Evolutionary conservation across 305 asterid species (phyloP).

Genomic region (Solanum hybrid): DNA sequence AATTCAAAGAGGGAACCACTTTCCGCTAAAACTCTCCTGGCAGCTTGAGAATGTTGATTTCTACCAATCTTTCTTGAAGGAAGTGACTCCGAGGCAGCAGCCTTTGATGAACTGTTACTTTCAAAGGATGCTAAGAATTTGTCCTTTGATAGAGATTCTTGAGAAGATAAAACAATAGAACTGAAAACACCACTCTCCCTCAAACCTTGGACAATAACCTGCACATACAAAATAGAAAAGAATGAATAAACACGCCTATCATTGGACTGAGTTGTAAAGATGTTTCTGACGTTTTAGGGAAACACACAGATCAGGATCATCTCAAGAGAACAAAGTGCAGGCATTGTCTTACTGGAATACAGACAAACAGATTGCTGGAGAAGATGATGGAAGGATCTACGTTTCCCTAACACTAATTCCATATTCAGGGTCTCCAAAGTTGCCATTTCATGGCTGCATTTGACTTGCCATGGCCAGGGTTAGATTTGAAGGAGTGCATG

Average conservation of each 20-base stretch:
- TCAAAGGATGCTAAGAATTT: constrained; percentile 56
- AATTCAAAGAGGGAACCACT: neutral
- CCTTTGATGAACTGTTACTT: constrained; percentile 54
- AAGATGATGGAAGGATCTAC: neutral
- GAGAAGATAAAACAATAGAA: constrained; percentile 56
- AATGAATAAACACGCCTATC: neutral
- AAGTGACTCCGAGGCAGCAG: constrained; percentile 30
- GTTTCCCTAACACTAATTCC: neutral
- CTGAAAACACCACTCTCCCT: constrained; percentile 70
- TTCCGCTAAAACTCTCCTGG: constrained; percentile 44
- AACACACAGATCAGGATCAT: neutral
- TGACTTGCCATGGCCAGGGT: neutral
- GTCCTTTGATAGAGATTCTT: constrained; percentile 46
- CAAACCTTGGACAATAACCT: constrained; percentile 86
- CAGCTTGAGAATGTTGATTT: constrained; percentile 33
- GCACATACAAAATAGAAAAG: constrained; percentile 8
- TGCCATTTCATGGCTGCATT: neutral
- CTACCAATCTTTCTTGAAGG: constrained; percentile 65
- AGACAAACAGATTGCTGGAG: neutral
- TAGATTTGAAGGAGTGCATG: no score
- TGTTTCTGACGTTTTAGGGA: neutral
- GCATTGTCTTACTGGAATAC: neutral
- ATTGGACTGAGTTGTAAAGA: neutral
- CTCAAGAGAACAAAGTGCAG: neutral
- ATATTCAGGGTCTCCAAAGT: neutral